phyloP scores from a whole-genome alignment of 2,329 filamentous ascomycete species.

The Nemania diffusa region DNA sequence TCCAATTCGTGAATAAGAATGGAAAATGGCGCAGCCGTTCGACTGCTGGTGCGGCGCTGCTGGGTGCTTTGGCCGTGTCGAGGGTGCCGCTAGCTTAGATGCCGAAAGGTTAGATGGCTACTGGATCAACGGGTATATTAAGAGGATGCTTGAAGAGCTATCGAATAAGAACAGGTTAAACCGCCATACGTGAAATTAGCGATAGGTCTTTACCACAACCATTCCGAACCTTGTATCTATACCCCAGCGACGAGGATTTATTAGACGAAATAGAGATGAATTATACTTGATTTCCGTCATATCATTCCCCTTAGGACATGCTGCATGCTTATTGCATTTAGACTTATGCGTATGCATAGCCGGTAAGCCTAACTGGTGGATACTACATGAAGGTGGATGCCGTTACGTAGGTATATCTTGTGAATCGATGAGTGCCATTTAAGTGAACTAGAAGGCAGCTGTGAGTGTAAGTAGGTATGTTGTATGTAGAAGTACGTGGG shows the following conservation, averaged over 20 bases:
- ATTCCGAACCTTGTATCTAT: neutral
- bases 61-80: slow-evolving; percentile 21
- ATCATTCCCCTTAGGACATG: neutral
- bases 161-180: neutral
- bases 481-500: no score
- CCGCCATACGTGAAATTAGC: neutral
- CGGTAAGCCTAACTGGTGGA: neutral
- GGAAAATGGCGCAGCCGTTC: slow-evolving; percentile 26
- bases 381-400: neutral
- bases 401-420: neutral
- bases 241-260: neutral
- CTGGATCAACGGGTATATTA: slow-evolving; percentile 29
- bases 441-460: neutral
- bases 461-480: neutral
- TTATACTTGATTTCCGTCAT: neutral
- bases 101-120: slow-evolving; percentile 12
- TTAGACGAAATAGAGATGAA: neutral
- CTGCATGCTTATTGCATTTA: neutral
- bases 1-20: slow-evolving; percentile 1
- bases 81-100: slow-evolving; percentile 20
- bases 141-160: slow-evolving; percentile 21
- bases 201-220: neutral
- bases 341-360: neutral
- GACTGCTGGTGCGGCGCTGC: slow-evolving; percentile 29
- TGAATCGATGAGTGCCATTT: neutral